A percentile compares a stretch with the other conserved stretches of the same genome.
Conservation (phyloP, 371 early-diverging fungal genomes). For the Mucor racemosus region DNA sequence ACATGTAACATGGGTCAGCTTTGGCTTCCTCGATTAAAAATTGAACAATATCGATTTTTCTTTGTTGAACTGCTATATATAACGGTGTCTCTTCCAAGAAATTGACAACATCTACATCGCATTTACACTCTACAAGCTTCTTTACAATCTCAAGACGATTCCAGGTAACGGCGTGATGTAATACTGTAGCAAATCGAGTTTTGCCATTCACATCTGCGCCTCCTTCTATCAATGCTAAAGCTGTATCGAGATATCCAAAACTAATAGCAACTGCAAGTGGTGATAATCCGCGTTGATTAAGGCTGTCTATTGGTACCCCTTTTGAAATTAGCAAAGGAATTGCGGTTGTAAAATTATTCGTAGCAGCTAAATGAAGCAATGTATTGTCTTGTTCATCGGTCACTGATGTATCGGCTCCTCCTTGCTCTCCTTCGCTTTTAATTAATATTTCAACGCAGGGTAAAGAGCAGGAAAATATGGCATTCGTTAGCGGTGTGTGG, state of each 20-base stretch:
- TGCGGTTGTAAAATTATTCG: slow-evolving; percentile 34
- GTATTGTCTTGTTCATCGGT: slow-evolving; percentile 71
- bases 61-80: slow-evolving; percentile 51
- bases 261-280: slow-evolving; percentile 53
- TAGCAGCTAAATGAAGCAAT: slow-evolving; percentile 55
- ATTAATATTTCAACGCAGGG: slow-evolving; percentile 39
- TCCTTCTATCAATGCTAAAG: slow-evolving; percentile 27
- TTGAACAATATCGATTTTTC: slow-evolving; percentile 51
- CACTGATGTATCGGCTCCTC: slow-evolving; percentile 38
- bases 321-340: slow-evolving; percentile 31
- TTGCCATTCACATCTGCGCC: slow-evolving; percentile 46
- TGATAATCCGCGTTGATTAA: slow-evolving; percentile 43
- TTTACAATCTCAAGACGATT: slow-evolving; percentile 47
- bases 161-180: slow-evolving; percentile 55
- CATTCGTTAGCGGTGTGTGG: slow-evolving; percentile 63
- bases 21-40: slow-evolving; percentile 40
- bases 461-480: slow-evolving; percentile 37
- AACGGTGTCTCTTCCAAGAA: slow-evolving; percentile 51
- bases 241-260: slow-evolving; percentile 33
- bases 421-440: slow-evolving; percentile 26
- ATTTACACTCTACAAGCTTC: slow-evolving; percentile 34
- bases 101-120: slow-evolving; percentile 43
- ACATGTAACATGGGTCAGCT: slow-evolving; percentile 41
- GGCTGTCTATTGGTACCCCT: slow-evolving; percentile 28
- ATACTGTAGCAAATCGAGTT: slow-evolving; percentile 37